A percentile compares a stretch with the other conserved stretches of the same genome.
phyloP scores from a whole-genome alignment of 345 rosid genomes.

The Euphorbia peplus region DNA sequence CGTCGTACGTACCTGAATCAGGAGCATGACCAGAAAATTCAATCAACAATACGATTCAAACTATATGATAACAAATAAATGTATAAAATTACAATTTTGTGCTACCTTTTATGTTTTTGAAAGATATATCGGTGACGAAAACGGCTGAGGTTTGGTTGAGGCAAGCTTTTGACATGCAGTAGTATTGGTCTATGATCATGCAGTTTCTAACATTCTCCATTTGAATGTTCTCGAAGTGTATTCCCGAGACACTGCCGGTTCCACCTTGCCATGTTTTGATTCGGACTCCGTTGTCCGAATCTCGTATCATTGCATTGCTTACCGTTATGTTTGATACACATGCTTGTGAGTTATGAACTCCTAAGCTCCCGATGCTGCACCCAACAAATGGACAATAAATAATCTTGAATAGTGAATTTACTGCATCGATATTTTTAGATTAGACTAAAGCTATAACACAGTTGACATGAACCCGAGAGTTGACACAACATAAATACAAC shows the following conservation, averaged over 20 bases:
- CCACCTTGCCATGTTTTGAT: slow-evolving; percentile 99
- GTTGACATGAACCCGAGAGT: no score
- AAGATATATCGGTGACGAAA: slow-evolving; percentile 53
- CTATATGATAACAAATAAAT: no score
- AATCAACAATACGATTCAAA: no score
- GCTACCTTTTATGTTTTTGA: slow-evolving; percentile 78
- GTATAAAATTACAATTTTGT: no score
- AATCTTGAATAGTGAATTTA: no score
- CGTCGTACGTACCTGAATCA: slow-evolving; percentile 93
- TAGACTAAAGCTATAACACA: no score
- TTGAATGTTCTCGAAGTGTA: slow-evolving; percentile 75
- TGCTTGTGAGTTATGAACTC: slow-evolving; percentile 89
- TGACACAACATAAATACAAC: no score
- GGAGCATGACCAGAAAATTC: no score
- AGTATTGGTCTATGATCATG: slow-evolving; percentile 87
- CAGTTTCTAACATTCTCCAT: slow-evolving; percentile 92
- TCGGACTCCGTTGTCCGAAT: slow-evolving; percentile 88
- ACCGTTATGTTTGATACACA: slow-evolving; percentile 91
- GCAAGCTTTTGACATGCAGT: slow-evolving; percentile 64
- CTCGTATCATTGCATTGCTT: slow-evolving; percentile 53
- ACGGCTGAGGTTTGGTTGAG: slow-evolving; percentile 86
- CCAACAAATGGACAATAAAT: background rate
- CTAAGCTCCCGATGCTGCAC: slow-evolving; percentile 88
- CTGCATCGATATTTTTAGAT: no score
- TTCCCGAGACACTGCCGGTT: slow-evolving; percentile 61